Evolutionary conservation across 805 yeast species (phyloP), one percentile per base, ranked within the genome.

Genomic region (Candida vartiovaarae): DNA sequence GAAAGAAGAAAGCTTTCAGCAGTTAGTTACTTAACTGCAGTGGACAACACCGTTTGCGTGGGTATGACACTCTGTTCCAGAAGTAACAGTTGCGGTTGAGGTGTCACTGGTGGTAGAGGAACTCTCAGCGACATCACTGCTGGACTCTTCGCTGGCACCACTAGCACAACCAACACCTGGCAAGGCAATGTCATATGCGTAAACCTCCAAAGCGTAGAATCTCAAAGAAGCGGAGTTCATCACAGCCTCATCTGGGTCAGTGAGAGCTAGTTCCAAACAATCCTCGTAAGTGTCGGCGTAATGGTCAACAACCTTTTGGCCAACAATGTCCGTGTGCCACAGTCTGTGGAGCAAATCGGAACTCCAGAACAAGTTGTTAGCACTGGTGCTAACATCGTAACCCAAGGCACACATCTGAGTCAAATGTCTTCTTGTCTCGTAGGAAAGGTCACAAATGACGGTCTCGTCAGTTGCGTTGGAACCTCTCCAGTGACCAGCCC

Each of bases 401-500:
- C 72, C 72, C 45, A 55, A 56, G 11, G 62, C 54, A 51, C 73
- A 68, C 42, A 68, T 49, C 36, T 61, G 60, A 6, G 61, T 45
- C 35, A 66, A 48, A 36, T 57, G 63, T 34, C 41, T 47, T 50
- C 64, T 65, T 2, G 67, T 45, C 20, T 54, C 53, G 53, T 60
- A 68, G 38, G 67, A 65, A 32, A 60, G 49, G 41, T 67, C 71
- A 54, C 73, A 68, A 42, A 68, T 62, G 24, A 65, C 70, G 15
- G 66, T 68, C 50, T 68, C 71, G 39, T 61, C 58, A n/a, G 63
- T 52, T 25, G 59, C 63, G 40, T 61, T 61, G 23, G 52, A 54
- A 25, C 60, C 66, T 49, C 72, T 60, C 60, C 66, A 66, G 36
- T 67, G 65, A 27, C 72, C 72, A 6, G 71, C 68, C 57, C 64